Evolutionary conservation across 306 rosid genomes (phyloP).

Genomic region (Rosa persica): DNA sequence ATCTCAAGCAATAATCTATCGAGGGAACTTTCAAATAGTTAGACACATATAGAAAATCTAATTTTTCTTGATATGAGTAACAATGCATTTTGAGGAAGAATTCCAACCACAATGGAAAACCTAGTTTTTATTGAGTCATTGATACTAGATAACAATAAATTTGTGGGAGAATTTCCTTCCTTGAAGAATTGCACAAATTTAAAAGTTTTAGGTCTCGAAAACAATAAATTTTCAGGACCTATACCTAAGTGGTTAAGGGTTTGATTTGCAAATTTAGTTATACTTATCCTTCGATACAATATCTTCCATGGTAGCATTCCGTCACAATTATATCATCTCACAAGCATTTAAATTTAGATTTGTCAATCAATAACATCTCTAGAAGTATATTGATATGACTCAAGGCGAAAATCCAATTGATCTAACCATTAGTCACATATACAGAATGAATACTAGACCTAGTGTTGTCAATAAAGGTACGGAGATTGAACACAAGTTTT

Average conservation of each 20-base stretch:
- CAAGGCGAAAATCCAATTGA: background rate
- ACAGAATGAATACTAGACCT: too few species aligned
- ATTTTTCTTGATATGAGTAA: background rate
- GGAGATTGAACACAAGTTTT: too few species aligned
- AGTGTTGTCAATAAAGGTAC: too few species aligned
- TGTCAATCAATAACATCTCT: slow-evolving; percentile 20
- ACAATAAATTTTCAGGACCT: slow-evolving; percentile 19
- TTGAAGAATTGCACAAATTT: slow-evolving; percentile 11
- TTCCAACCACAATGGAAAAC: background rate
- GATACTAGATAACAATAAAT: background rate
- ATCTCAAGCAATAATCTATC: slow-evolving; percentile 8
- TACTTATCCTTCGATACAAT: slow-evolving; percentile 15
- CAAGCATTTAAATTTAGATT: slow-evolving; percentile 12
- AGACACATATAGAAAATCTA: background rate
- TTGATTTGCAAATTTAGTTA: background rate
- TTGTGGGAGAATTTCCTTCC: slow-evolving; percentile 14
- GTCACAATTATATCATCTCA: background rate
- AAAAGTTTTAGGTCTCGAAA: slow-evolving; percentile 9
- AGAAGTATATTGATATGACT: slow-evolving; percentile 13
- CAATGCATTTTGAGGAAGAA: slow-evolving; percentile 8
- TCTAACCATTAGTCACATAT: background rate
- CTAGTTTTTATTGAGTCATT: background rate
- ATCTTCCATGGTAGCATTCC: slow-evolving; percentile 19
- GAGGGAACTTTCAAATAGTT: slow-evolving; percentile 21
- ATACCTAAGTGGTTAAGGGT: slow-evolving; percentile 25